Conservation (phyloP, 495 filamentous ascomycete species). For the Pseudomonodictys pantanalensis region DNA sequence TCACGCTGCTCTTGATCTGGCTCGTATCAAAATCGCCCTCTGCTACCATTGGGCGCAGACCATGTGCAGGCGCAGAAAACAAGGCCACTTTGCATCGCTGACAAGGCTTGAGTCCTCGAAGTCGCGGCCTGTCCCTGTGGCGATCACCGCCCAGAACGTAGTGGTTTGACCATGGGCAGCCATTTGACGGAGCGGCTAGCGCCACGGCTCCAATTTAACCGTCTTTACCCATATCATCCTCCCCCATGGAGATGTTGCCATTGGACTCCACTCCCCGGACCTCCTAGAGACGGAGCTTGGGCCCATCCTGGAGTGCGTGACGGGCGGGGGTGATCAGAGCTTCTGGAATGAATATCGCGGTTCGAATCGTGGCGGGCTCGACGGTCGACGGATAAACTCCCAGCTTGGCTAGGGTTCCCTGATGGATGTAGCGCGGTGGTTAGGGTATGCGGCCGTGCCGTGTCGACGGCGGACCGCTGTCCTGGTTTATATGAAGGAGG, state of each 20-base stretch:
- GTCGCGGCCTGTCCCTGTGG: conserved; percentile 7
- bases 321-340: neutral
- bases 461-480: no score
- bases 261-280: conserved; percentile 6
- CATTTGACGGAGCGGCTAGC: neutral
- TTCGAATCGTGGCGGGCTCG: conserved; percentile 13
- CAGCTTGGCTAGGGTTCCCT: neutral
- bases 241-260: neutral
- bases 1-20: conserved; percentile 7
- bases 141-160: conserved; percentile 21
- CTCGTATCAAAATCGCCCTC: conserved; percentile 7
- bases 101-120: neutral
- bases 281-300: conserved; percentile 1
- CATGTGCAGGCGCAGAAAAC: neutral
- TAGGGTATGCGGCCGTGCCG: no score
- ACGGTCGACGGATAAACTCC: conserved; percentile 24
- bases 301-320: conserved; percentile 5
- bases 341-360: conserved; percentile 21
- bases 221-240: conserved; percentile 14
- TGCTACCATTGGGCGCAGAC: conserved; percentile 2
- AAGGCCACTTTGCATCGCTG: neutral
- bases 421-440: neutral
- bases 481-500: conserved; percentile 8
- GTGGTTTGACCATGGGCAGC: neutral
- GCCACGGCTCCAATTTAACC: conserved; percentile 19